Evolutionary conservation across 495 filamentous ascomycete genomes (phyloP), one percentile per base, ranked within the genome.

Genomic region (Podospora comata): DNA sequence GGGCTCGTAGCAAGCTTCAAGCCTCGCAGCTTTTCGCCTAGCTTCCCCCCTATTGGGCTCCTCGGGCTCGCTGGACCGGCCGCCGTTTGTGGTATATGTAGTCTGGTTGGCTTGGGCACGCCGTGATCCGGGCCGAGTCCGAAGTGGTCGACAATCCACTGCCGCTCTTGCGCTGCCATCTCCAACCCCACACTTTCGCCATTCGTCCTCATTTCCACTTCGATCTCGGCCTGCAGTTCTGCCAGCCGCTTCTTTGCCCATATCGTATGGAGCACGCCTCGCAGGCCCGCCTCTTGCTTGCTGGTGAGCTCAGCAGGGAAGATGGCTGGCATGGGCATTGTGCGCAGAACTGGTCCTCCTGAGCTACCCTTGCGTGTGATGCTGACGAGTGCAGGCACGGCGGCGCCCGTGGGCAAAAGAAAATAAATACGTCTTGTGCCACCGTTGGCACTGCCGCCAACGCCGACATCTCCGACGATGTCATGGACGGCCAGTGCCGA

Each of bases 141-240:
- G 75, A 93, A 95, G 70, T 92, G 90, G 32, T 85, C 78, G 75
- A 92, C 87, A 55, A 96, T 90, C 91, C 91, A 94, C 66, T 89
- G 86, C 68, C 89, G 90, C 75, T 96, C 92, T 64, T 91, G 86
- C 34, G 90, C 72, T 0, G 90, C 91, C 91, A 96, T 94, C 70
- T 90, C 86, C 60, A 94, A 78, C 4, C 89, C 92, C 26, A 96
- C 85, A 34, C 91, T 89, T 74, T 94, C 92, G 30, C 83, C 85
- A 74, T 94, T 94, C 28, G 78, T 82, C 70, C 77, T 77, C 70
- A 86, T 85, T 74, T 91, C 89, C 3, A 78, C 75, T 0, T 74
- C 83, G 65, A 94, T 92, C 79, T 96, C 91, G 32, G 82, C 80
- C n/a, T 91, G 85, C 18, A 93, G 78, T 27, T 89, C 88, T 26